Percentiles rank a stretch among this genome's conserved stretches.
These are phyloP conservation scores for Xerocomellus intermedius DNA, from an alignment of 768 basidiomycete genomes.

Conservation along the genomic window DNA sequence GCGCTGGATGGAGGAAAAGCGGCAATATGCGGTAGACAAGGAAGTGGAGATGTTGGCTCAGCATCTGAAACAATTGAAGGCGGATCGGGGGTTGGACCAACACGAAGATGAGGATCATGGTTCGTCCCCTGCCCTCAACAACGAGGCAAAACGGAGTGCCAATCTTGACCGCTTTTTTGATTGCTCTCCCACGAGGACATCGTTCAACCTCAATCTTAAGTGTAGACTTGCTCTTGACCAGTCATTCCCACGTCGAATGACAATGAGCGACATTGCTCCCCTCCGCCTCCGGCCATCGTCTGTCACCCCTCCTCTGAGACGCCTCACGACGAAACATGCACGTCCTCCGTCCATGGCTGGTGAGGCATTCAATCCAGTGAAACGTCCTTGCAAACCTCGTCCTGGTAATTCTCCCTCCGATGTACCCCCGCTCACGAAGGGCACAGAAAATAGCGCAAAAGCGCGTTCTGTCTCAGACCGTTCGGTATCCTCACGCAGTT, in stretches of 20 bases:
- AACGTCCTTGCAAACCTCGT: conserved; percentile 28
- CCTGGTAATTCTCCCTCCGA: conserved; percentile 18
- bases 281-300: conserved; percentile 35
- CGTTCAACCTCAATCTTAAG: conserved; percentile 34
- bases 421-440: conserved; percentile 15
- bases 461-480: conserved; percentile 17
- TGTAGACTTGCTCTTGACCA: conserved; percentile 28
- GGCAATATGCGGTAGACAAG: conserved; percentile 36
- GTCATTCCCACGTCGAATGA: conserved; percentile 34
- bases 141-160: conserved; percentile 29
- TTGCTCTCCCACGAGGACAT: conserved; percentile 33
- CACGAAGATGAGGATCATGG: conserved; percentile 18
- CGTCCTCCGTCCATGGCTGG: conserved; percentile 26
- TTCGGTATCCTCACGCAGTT: conserved; percentile 18
- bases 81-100: conserved; percentile 22
- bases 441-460: conserved; percentile 17
- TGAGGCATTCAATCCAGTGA: conserved; percentile 30
- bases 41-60: conserved; percentile 38
- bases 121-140: conserved; percentile 15
- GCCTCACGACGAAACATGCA: conserved; percentile 25
- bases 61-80: conserved; percentile 34
- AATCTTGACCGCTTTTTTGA: conserved; percentile 43
- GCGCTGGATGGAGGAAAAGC: conserved; percentile 52
- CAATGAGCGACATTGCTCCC: conserved; percentile 35
- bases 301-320: conserved; percentile 26